Evolutionary conservation across 371 early-diverging fungal genomes (phyloP).

Genomic region (Mortierella sp.): DNA sequence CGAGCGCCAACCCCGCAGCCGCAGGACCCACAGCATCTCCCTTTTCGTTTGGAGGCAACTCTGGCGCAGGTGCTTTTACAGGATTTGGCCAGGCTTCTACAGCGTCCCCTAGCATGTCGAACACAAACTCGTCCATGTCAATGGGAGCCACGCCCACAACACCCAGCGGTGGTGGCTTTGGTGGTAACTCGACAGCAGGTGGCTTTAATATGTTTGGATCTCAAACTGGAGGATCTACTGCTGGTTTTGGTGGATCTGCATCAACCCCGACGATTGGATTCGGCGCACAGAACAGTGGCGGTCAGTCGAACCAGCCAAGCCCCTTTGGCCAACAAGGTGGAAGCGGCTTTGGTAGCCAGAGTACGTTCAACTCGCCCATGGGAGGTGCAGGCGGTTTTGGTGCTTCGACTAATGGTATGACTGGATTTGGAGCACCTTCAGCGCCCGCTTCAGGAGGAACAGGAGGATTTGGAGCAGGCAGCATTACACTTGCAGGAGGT

Average conservation of each 20-base stretch:
- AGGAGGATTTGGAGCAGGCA: constrained; percentile 8
- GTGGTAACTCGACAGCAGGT: neutral
- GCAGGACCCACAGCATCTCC: constrained; percentile 7
- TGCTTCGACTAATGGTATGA: neutral
- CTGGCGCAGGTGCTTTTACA: constrained; percentile 4
- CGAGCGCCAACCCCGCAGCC: neutral
- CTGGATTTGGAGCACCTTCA: constrained; percentile 17
- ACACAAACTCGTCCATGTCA: neutral
- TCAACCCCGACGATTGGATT: constrained; percentile 11
- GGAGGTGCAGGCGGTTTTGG: constrained; percentile 17
- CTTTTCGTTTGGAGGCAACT: constrained; percentile 24
- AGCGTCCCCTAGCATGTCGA: constrained; percentile 2
- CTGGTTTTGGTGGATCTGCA: constrained; percentile 21
- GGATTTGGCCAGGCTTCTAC: constrained; percentile 15
- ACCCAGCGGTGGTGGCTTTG: constrained; percentile 16
- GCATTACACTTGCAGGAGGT: constrained; percentile 24
- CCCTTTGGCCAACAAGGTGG: constrained; percentile 22
- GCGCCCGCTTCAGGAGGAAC: neutral
- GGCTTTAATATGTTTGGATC: constrained; percentile 17
- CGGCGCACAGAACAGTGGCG: neutral
- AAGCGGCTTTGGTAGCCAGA: constrained; percentile 11
- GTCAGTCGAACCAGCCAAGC: neutral
- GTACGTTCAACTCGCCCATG: neutral
- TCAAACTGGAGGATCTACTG: neutral
- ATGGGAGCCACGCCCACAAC: constrained; percentile 9